These are phyloP conservation scores for Syzygium malaccense DNA, from an alignment of 441 rosid species.

Conservation along the genomic window DNA sequence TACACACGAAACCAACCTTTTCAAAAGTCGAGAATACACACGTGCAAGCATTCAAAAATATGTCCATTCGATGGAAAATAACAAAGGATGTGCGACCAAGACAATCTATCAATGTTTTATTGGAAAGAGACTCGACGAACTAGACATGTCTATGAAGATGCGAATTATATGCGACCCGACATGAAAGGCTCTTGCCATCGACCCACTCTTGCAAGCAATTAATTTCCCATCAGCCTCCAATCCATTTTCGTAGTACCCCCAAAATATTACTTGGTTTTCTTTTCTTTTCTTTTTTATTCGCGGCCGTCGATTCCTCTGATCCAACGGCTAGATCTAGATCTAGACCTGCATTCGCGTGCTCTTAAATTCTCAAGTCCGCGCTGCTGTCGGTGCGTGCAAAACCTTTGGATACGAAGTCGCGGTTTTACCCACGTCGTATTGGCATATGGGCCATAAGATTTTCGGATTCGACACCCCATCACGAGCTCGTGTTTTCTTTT, in stretches of 20 bases:
- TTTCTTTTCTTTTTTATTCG: not conserved
- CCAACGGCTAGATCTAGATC: not conserved
- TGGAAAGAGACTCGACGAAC: not conserved
- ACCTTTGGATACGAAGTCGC: not conserved
- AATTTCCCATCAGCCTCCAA: not conserved
- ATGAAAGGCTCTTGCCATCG: not conserved
- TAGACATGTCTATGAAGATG: not conserved
- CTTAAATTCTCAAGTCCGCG: not conserved
- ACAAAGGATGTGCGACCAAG: not conserved
- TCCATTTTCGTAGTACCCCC: not conserved
- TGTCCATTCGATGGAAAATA: not conserved
- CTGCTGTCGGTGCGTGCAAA: not conserved
- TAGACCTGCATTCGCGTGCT: not conserved
- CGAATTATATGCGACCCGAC: not conserved
- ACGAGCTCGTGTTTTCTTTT: not conserved
- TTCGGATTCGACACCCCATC: not conserved
- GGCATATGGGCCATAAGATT: not conserved
- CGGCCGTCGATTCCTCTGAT: not conserved
- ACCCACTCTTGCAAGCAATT: not conserved
- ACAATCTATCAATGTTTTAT: not conserved
- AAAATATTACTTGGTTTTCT: not conserved
- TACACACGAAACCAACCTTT: not conserved
- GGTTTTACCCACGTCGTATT: not conserved
- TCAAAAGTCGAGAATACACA: fast-evolving
- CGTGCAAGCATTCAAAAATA: fast-evolving